phyloP scores from a whole-genome alignment of 2,329 filamentous ascomycete species.

The Aspergillus pseudonomiae region DNA sequence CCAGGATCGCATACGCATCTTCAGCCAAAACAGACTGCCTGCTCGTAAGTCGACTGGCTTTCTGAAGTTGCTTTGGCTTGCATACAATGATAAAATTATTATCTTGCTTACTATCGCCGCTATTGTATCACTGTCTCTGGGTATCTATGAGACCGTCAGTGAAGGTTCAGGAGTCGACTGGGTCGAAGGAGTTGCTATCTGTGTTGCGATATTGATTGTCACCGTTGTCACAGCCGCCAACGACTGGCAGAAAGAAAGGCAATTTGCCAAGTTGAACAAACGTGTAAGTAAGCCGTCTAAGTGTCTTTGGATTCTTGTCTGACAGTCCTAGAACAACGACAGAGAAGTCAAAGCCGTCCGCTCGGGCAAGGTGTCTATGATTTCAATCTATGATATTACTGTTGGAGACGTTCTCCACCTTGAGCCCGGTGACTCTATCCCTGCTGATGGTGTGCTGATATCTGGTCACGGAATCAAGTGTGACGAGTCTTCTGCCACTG shows the following conservation, averaged over 20 bases:
- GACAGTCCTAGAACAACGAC: slow-evolving; percentile 60
- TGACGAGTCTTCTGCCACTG: slow-evolving; percentile 73
- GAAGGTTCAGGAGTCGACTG: slow-evolving; percentile 58
- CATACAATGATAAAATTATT: slow-evolving; percentile 74
- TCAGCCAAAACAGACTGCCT: slow-evolving; percentile 64
- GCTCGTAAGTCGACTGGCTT: slow-evolving; percentile 66
- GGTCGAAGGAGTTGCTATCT: slow-evolving; percentile 70
- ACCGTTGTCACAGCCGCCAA: slow-evolving; percentile 65
- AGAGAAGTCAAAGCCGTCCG: slow-evolving; percentile 68
- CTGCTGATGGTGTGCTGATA: slow-evolving; percentile 72
- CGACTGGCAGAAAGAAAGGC: slow-evolving; percentile 69
- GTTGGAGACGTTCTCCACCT: slow-evolving; percentile 72
- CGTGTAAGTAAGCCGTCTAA: slow-evolving; percentile 33
- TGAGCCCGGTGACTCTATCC: slow-evolving; percentile 70
- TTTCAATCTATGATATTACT: slow-evolving; percentile 68
- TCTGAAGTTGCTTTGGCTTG: slow-evolving; percentile 65
- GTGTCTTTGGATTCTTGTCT: slow-evolving; percentile 17
- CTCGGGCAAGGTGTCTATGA: slow-evolving; percentile 65
- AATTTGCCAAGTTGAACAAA: slow-evolving; percentile 65
- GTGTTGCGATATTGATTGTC: slow-evolving; percentile 66
- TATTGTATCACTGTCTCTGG: slow-evolving; percentile 68
- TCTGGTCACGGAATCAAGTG: slow-evolving; percentile 68
- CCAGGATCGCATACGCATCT: slow-evolving; percentile 62
- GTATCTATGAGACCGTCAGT: slow-evolving; percentile 68
- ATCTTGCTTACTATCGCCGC: slow-evolving; percentile 71